Base-by-base conservation (phyloP, 352 stramenopile genomes). In the Plasmopara muralis region DNA sequence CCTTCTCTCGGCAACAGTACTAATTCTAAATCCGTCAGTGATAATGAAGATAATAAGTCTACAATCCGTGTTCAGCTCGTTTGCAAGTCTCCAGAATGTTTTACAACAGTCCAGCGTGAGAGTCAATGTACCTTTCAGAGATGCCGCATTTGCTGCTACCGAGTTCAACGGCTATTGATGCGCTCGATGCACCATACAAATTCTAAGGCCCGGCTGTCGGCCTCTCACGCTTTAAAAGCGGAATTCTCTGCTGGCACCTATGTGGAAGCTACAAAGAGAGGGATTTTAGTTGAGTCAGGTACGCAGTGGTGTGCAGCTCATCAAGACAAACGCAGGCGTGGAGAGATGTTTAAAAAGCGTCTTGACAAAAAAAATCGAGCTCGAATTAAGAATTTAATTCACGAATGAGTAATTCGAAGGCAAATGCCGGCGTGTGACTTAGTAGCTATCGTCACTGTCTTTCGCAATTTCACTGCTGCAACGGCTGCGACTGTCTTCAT, bases 71-170 rank as follows among this genome's bases (percentile, higher is more conserved):
- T 69, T 33, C 60, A 69, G 12, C 51, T 60, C 2, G 25, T 74
- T 66, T 65, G 62, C 43, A 2, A 72, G 29, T 53, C 71, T 12
- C 48, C 60, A 18, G 55, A 68, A 31, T 83, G 75, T 28, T 58
- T 37, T n/a, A 28, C 62, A 18, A 50, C 44, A 25, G 39, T 85
- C 13, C 64, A 72, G 42, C 66, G 53, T 43, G 57, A 77, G 8
- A 83, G 53, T 50, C 42, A 29, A 25, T 89, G 78, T 35, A 44
- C 56, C 5, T 84, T 87, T 33, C 50, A 66, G 25, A 56, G 72
- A 34, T 87, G 75, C 43, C 69, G 75, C 28, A 83, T 64, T 34
- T 89, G 78, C 55, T 89, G 78, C 54, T 89, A 89, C 39, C 65
- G 67, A 16, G 67, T 85, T 41, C 78, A 89, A 50, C 64, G 75